Evolutionary conservation across 306 rosid species (phyloP).

Genomic region (Gastrolobium villosum): DNA sequence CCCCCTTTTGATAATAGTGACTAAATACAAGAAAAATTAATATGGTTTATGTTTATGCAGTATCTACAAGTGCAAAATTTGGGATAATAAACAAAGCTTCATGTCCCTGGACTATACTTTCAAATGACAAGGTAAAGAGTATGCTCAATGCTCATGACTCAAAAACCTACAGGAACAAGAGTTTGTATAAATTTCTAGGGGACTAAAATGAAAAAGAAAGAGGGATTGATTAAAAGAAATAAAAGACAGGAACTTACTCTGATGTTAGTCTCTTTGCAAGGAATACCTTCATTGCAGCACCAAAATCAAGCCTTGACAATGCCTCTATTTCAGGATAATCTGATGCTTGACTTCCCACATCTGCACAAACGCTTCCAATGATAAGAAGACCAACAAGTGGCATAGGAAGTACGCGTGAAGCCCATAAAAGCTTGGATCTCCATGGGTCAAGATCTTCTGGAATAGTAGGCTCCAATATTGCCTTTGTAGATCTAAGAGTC

Average conservation of each 20-base stretch:
- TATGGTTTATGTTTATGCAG: slow-evolving; percentile 25
- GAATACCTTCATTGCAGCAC: slow-evolving; percentile 94
- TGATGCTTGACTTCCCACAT: slow-evolving; percentile 70
- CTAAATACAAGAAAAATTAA: slow-evolving; percentile 21
- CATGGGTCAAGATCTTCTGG: slow-evolving; percentile 86
- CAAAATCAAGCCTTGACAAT: slow-evolving; percentile 87
- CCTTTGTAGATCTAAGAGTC: slow-evolving; percentile 90
- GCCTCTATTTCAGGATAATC: slow-evolving; percentile 95
- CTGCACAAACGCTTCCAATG: slow-evolving; percentile 82
- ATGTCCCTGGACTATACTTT: slow-evolving; percentile 28
- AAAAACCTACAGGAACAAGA: slow-evolving; percentile 7
- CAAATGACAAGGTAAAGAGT: slow-evolving; percentile 15
- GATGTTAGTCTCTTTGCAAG: slow-evolving; percentile 88
- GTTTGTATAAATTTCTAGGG: neutral
- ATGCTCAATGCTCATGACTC: slow-evolving; percentile 9
- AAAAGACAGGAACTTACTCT: slow-evolving; percentile 60
- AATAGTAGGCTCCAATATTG: slow-evolving; percentile 67
- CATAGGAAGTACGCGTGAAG: slow-evolving; percentile 96
- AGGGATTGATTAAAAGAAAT: slow-evolving; percentile 24
- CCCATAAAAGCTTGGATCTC: slow-evolving; percentile 96
- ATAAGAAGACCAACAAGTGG: slow-evolving; percentile 92
- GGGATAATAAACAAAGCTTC: slow-evolving; percentile 28
- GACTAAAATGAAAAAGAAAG: slow-evolving; percentile 20
- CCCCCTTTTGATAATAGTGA: slow-evolving; percentile 21
- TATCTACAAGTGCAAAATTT: slow-evolving; percentile 1